Evolutionary conservation across 352 stramenopile species (phyloP).

Genomic region (Hyaloperonospora brassicae): DNA sequence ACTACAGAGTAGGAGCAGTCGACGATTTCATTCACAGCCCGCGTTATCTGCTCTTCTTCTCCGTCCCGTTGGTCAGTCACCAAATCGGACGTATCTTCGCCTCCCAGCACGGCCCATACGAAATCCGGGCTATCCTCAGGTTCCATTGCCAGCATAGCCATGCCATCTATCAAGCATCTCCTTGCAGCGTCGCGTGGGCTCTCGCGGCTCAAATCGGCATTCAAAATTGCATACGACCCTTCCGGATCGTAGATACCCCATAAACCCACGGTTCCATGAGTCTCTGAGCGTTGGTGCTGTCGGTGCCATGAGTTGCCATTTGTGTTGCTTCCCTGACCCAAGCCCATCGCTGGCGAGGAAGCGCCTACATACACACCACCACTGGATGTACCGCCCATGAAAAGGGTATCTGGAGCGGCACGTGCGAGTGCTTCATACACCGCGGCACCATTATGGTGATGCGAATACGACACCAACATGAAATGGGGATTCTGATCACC

Average conservation of each 20-base stretch:
- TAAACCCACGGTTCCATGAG: conserved; percentile 39
- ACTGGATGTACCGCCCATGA: conserved; percentile 72
- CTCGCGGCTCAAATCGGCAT: conserved; percentile 51
- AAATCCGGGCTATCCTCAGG: conserved; percentile 71
- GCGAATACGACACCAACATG: conserved; percentile 74
- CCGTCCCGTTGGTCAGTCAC: conserved; percentile 37
- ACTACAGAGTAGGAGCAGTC: conserved; percentile 67
- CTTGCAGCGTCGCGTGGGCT: conserved; percentile 54
- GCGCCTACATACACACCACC: conserved; percentile 45
- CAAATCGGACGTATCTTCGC: conserved; percentile 35
- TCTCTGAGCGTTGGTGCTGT: conserved; percentile 18
- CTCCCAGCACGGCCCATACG: conserved; percentile 56
- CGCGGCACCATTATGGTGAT: conserved; percentile 40
- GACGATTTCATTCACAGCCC: conserved; percentile 61
- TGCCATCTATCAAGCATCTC: conserved; percentile 55
- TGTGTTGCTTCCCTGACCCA: conserved; percentile 15
- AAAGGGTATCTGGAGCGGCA: conserved; percentile 65
- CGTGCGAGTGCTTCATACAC: conserved; percentile 56
- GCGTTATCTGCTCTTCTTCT: conserved; percentile 58
- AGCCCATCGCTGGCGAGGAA: conserved; percentile 13
- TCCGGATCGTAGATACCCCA: conserved; percentile 82
- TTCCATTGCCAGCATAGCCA: conserved; percentile 66
- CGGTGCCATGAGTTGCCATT: conserved; percentile 34
- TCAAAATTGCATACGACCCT: conserved; percentile 72
- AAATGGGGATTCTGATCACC: conserved; percentile 62